Base-by-base conservation (phyloP, 1,139 yeast species). In the Pneumocystis canis region DNA sequence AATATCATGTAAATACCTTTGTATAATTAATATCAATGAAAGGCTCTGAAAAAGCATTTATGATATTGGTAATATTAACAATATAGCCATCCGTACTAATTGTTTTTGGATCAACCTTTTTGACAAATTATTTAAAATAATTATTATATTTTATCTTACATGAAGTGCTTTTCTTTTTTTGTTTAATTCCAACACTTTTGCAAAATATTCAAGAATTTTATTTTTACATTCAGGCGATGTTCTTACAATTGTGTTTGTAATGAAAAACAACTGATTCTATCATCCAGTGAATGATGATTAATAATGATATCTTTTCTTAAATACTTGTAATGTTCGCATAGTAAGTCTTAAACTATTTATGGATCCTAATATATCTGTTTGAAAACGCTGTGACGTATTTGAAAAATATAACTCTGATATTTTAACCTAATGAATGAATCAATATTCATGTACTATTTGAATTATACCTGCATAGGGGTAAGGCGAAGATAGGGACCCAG, bases 121-220 rank as follows among this genome's bases (percentile, higher is more conserved):
- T 47, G 16, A 47, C 25, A 7, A 47, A 47, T 47, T 20, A 28
- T 11, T 47, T 47, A 47, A 47, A 47, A 47, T 20, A 25, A 28
- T 25, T 18, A 47, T n/a, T 5, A 47, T 25, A 47, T 2, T 25
- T 20, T 20, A 25, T 47, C 54, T 47, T 47, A 47, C 54, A 72
- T 87, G 95, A 68, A 87, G 84, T 60, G 97, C 97, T 68, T 87
- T 81, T 74, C 97, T 82, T 69, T 88, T 80, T 74, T 90, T 97
- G 72, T 90, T 89, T 65, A 82, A 78, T 70, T 90, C 88, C 28
- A 89, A 80, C 59, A 89, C 79, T 54, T 79, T 80, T 1, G 86
- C 86, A 73, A 90, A 82, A 79, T 85, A 89, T 63, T 77, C 73
- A 66, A 92, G 74, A 62, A 90, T 72, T 59, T 77, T 83, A 56